These are phyloP conservation scores for Medicago ruthenica DNA, from an alignment of 306 rosid genomes.

Conservation along the genomic window DNA sequence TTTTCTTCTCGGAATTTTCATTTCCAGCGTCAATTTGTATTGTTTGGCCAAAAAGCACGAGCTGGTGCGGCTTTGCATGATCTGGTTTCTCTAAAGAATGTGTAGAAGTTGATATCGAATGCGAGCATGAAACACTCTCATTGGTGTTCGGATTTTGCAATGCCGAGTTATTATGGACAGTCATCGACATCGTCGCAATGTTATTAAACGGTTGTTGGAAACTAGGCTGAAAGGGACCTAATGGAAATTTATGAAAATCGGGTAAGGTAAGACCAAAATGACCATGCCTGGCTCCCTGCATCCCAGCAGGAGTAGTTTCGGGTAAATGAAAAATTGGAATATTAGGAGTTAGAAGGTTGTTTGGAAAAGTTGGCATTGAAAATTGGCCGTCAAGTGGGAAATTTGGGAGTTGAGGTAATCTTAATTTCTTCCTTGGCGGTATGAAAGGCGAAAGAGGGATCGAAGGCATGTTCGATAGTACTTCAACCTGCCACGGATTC, in stretches of 20 bases:
- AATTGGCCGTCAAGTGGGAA: slow-evolving; percentile 59
- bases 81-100: slow-evolving; percentile 51
- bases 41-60: slow-evolving; percentile 74
- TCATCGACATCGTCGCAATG: slow-evolving; percentile 47
- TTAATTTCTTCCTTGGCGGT: slow-evolving; percentile 71
- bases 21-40: slow-evolving; percentile 69
- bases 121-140: slow-evolving; percentile 61
- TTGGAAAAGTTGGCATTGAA: slow-evolving; percentile 57
- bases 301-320: slow-evolving; percentile 89
- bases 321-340: slow-evolving; percentile 61
- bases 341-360: slow-evolving; percentile 53
- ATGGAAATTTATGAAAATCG: slow-evolving; percentile 65
- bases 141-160: slow-evolving; percentile 55
- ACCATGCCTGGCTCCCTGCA: slow-evolving; percentile 99
- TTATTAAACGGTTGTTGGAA: slow-evolving; percentile 48
- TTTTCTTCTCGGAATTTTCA: slow-evolving; percentile 59
- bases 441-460: slow-evolving; percentile 71
- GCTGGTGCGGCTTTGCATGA: slow-evolving; percentile 55
- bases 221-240: slow-evolving; percentile 56
- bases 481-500: slow-evolving; percentile 86
- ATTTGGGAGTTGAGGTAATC: slow-evolving; percentile 62
- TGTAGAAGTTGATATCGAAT: not conserved
- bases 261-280: slow-evolving; percentile 63
- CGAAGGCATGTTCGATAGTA: slow-evolving; percentile 74
- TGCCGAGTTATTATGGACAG: slow-evolving; percentile 38